Evolutionary conservation across 768 basidiomycete species (phyloP).

Genomic region (Pleurotus pulmonarius): DNA sequence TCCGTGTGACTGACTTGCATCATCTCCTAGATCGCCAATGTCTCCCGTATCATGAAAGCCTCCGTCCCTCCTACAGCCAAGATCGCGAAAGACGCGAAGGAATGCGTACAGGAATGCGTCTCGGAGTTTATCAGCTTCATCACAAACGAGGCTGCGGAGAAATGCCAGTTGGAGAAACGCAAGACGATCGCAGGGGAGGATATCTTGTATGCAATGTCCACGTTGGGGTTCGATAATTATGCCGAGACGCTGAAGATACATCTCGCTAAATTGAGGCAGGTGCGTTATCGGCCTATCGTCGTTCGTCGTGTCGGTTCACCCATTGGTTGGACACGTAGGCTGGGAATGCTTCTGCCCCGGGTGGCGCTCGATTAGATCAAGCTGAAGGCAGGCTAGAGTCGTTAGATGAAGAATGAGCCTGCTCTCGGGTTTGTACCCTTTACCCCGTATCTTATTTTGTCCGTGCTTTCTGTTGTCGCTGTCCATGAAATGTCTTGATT

Average conservation of each 20-base stretch:
- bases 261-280: conserved; percentile 81
- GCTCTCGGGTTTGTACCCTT: background rate
- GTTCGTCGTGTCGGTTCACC: background rate
- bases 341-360: background rate
- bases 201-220: conserved; percentile 90
- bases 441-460: background rate
- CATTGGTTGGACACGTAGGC: background rate
- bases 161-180: conserved; percentile 90
- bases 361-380: background rate
- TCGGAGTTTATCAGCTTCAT: conserved; percentile 99
- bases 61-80: conserved; percentile 88
- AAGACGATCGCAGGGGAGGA: conserved; percentile 99
- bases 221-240: conserved; percentile 93
- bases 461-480: background rate
- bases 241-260: conserved; percentile 91
- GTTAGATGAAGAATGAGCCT: conserved; percentile 3
- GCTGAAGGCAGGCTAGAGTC: background rate
- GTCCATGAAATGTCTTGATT: background rate
- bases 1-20: too few species aligned
- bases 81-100: conserved; percentile 97
- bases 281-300: background rate
- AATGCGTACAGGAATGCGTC: conserved; percentile 97
- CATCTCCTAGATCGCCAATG: conserved; percentile 84
- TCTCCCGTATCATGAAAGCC: conserved; percentile 96
- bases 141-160: conserved; percentile 94